Percentiles rank a stretch among this genome's conserved stretches.
Evolutionary conservation across 148 eudicot genomes (phyloP).

Genomic region (Cornus kousa): DNA sequence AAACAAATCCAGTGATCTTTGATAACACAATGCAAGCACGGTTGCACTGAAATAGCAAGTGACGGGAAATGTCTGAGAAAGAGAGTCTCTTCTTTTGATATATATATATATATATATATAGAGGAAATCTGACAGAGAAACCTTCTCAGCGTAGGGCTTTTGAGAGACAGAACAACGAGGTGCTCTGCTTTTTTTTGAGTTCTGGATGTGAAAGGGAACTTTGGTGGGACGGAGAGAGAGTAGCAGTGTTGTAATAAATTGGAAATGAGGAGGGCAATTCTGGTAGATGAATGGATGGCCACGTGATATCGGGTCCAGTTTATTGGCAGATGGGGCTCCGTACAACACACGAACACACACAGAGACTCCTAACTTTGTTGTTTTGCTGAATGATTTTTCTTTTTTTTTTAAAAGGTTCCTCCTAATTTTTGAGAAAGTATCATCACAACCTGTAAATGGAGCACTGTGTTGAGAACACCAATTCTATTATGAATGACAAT

Average conservation of each 20-base stretch:
- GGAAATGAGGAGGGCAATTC: not conserved
- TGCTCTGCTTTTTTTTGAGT: not conserved
- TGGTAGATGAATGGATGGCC: not conserved
- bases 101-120: no score
- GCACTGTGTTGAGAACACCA: no score
- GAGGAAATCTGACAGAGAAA: conserved; percentile 21
- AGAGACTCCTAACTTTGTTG: not conserved
- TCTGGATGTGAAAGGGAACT: not conserved
- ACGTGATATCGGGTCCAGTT: not conserved
- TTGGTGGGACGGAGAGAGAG: not conserved
- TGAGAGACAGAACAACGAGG: conserved; percentile 33
- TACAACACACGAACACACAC: no score
- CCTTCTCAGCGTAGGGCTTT: conserved; percentile 26
- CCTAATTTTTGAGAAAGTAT: no score
- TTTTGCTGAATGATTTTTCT: no score
- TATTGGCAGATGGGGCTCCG: not conserved
- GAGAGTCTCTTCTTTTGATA: not conserved
- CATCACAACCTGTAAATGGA: no score
- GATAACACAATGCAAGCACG: not conserved
- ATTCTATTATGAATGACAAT: no score
- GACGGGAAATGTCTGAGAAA: not conserved
- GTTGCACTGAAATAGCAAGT: not conserved
- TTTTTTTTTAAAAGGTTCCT: no score
- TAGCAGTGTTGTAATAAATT: not conserved
- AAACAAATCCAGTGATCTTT: not conserved